Evolutionary conservation across 805 yeast species (phyloP).

Genomic region (Yarrowia hollandica): DNA sequence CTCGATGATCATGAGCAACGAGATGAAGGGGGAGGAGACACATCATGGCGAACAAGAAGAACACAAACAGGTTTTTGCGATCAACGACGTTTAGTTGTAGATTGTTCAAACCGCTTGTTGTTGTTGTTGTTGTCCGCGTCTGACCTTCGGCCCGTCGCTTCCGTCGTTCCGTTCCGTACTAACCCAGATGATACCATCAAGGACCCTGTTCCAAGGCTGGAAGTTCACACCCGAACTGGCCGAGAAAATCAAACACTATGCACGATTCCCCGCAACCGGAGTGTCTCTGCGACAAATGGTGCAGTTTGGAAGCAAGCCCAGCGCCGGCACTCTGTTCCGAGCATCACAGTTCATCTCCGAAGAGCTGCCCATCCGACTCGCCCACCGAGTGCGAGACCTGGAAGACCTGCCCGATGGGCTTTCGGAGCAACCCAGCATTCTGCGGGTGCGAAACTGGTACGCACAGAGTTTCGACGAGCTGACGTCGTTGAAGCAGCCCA

Average conservation of each 20-base stretch:
- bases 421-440: slow-evolving; percentile 69
- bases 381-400: slow-evolving; percentile 80
- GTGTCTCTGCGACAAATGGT: slow-evolving; percentile 87
- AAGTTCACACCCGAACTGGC: slow-evolving; percentile 47
- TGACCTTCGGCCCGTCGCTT: too few relatives aligned
- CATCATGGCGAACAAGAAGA: too few relatives aligned
- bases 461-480: slow-evolving; percentile 83
- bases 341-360: slow-evolving; percentile 84
- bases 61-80: too few relatives aligned
- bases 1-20: too few relatives aligned
- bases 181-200: not conserved
- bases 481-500: slow-evolving; percentile 62
- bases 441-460: slow-evolving; percentile 82
- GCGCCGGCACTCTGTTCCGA: slow-evolving; percentile 73
- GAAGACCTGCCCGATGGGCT: slow-evolving; percentile 78
- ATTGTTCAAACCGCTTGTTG: too few relatives aligned
- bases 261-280: slow-evolving; percentile 77
- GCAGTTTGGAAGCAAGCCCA: slow-evolving; percentile 78
- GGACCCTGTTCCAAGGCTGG: slow-evolving; percentile 36
- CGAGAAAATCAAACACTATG: slow-evolving; percentile 61
- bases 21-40: too few relatives aligned
- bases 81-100: too few relatives aligned
- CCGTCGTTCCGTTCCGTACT: too few relatives aligned
- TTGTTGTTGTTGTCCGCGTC: too few relatives aligned
- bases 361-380: slow-evolving; percentile 83